Percentiles rank a stretch among this genome's conserved stretches.
phyloP scores from a whole-genome alignment of 345 rosid genomes.

The Citrus inodora region DNA sequence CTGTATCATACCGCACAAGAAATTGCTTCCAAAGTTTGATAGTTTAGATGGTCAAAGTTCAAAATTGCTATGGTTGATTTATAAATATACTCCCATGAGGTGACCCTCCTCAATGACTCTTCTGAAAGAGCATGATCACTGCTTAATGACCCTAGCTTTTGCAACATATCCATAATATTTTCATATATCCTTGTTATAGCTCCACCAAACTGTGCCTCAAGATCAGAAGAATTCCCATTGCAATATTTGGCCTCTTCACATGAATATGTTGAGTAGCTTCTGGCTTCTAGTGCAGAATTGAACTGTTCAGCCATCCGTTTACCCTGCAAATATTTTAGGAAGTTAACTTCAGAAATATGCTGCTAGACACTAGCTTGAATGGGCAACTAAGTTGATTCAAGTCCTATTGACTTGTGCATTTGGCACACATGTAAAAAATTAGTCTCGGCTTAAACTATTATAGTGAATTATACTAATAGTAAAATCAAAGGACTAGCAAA shows the following conservation, averaged over 20 bases:
- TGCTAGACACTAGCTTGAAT: not conserved
- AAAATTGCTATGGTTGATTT: slow-evolving; percentile 43
- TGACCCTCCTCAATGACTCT: slow-evolving; percentile 40
- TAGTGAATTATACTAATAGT: not conserved
- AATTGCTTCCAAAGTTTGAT: slow-evolving; percentile 45
- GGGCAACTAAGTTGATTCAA: not conserved
- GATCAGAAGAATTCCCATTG: slow-evolving; percentile 24
- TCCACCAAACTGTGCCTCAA: slow-evolving; percentile 33
- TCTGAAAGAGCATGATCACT: slow-evolving; percentile 30
- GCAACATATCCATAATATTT: slow-evolving; percentile 42
- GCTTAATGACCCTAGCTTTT: slow-evolving; percentile 35
- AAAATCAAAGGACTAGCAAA: not conserved
- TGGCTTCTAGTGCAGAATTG: slow-evolving; percentile 21
- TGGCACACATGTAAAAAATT: not conserved
- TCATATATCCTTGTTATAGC: slow-evolving; percentile 33
- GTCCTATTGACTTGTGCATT: not conserved
- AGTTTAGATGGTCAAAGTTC: slow-evolving; percentile 43
- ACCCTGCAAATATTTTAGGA: slow-evolving; percentile 43
- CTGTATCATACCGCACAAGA: slow-evolving; percentile 49
- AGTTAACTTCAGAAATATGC: not conserved
- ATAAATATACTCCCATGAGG: slow-evolving; percentile 65
- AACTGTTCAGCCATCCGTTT: slow-evolving; percentile 52
- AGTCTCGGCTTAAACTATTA: not conserved
- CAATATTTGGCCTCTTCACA: slow-evolving; percentile 2
- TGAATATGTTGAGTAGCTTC: slow-evolving; percentile 16